These are phyloP conservation scores for Solanum chmielewskii DNA, from an alignment of 257 asterid species.

Conservation along the genomic window DNA sequence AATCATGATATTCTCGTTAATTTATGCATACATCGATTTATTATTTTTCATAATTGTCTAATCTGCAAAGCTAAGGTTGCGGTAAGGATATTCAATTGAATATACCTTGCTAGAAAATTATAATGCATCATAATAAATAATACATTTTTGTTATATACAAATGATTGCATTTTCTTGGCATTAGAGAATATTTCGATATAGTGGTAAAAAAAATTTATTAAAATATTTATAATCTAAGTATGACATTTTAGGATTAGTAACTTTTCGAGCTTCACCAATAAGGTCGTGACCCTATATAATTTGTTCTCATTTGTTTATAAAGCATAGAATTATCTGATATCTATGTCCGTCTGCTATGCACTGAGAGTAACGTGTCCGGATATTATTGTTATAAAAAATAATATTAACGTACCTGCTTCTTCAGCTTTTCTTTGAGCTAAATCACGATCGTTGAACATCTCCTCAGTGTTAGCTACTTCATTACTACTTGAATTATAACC, in stretches of 20 bases:
- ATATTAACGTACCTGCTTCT: slow-evolving; percentile 45
- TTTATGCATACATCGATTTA: fast-evolving
- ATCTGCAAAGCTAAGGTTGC: not conserved
- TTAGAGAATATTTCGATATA: too few species aligned
- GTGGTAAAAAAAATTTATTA: too few species aligned
- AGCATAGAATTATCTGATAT: fast-evolving
- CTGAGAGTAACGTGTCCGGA: fast-evolving
- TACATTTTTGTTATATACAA: too few species aligned
- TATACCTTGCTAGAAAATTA: too few species aligned
- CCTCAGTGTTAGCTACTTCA: slow-evolving; percentile 32
- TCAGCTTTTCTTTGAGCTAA: slow-evolving; percentile 86
- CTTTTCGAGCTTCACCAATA: not conserved
- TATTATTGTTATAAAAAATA: not conserved
- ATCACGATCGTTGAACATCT: slow-evolving; percentile 54
- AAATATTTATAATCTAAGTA: not conserved
- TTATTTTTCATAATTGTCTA: fast-evolving
- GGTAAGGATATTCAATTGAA: not conserved
- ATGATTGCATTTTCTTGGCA: too few species aligned
- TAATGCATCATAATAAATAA: too few species aligned
- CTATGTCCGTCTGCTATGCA: fast-evolving
- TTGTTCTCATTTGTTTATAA: not conserved
- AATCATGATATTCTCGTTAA: fast-evolving
- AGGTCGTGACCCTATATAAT: not conserved
- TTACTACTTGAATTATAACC: slow-evolving; percentile 19
- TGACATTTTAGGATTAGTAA: not conserved